Percentiles rank a stretch among this genome's conserved stretches.
Conservation (phyloP, 306 rosid genomes). For the Gastrolobium villosum region DNA sequence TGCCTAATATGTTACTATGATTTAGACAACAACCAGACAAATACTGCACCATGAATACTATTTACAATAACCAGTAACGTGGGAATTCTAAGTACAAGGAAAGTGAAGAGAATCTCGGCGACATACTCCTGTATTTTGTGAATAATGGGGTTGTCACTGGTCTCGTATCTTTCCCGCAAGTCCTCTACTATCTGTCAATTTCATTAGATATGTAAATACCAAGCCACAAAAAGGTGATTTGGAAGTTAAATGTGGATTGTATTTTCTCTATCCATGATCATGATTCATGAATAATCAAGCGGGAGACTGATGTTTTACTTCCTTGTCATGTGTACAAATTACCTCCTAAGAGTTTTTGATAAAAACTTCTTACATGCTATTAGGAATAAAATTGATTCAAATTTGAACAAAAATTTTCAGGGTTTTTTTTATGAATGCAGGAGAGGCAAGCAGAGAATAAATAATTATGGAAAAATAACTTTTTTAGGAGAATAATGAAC, state of each 20-base stretch:
- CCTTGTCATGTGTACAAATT: no score
- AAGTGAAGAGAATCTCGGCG: conserved; percentile 36
- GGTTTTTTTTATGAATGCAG: background rate
- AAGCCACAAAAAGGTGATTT: conserved; percentile 36
- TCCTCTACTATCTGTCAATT: conserved; percentile 87
- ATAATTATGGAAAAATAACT: conserved; percentile 10
- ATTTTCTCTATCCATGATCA: background rate
- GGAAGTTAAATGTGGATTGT: conserved; percentile 9
- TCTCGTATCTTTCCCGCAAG: conserved; percentile 80
- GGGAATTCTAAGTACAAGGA: conserved; percentile 23
- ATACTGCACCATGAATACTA: conserved; percentile 25
- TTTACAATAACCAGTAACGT: conserved; percentile 30
- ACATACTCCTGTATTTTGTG: conserved; percentile 92
- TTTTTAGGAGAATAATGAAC: conserved; percentile 30
- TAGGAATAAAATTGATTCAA: no score
- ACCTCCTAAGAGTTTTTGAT: no score
- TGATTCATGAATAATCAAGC: conserved; percentile 16
- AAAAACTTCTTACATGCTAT: no score
- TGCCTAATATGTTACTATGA: conserved; percentile 9
- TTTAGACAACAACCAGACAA: conserved; percentile 38
- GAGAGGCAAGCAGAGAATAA: conserved; percentile 28
- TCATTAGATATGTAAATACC: conserved; percentile 42
- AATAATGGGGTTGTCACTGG: conserved; percentile 79
- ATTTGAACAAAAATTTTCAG: no score
- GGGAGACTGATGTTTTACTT: background rate